Base-by-base conservation (phyloP, 1,284 basidiomycete species). In the Xerocomus amazonicus region DNA sequence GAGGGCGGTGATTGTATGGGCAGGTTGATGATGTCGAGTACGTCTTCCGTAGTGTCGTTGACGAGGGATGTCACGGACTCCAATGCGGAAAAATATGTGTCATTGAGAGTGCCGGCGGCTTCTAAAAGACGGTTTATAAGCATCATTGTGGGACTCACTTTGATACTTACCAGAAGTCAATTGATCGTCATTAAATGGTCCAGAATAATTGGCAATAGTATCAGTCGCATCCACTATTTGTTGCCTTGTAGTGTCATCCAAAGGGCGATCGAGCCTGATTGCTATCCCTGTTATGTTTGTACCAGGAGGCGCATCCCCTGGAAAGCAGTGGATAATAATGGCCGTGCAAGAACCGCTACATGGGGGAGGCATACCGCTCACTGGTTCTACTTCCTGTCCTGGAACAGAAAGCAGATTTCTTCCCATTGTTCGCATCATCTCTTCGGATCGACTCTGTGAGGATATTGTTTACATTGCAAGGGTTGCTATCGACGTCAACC, bases 371-470 rank as follows among this genome's bases (percentile, higher is more conserved):
- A 16, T 17, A 57, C 56, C 13, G 1, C 32, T 12, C 8, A 42
- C 33, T 31, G 44, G 23, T 34, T 39, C 37, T 3, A 49, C 16
- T 9, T 51, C 52, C 12, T 34, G 31, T 12, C 3, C 5, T 2
- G 51, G 32, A 5, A 57, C 32, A 12, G 56, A 57, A 3, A 57
- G 33, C 2, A 55, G 33, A 9, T n/a, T 10, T 39, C 53, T 48
- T 13, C 19, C 27, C n/a, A 39, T 17, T 4, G n/a, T n/a, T 23
- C 51, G 51, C n/a, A 26, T 13, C 12, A 57, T 9, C 9, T 47
- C 37, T 3, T 57, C 55, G 16, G 51, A 57, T 23, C 35, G 44
- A 13, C 17, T 51, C 56, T 44, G 31, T 35, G 34, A 14, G 5
- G 2, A 41, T 9, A 26, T 16, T 6, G n/a, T n/a, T n/a, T n/a